A percentile compares a stretch with the other conserved stretches of the same genome.
Conservation (phyloP, 1,284 basidiomycete genomes). For the Thecaphora thlaspeos region DNA sequence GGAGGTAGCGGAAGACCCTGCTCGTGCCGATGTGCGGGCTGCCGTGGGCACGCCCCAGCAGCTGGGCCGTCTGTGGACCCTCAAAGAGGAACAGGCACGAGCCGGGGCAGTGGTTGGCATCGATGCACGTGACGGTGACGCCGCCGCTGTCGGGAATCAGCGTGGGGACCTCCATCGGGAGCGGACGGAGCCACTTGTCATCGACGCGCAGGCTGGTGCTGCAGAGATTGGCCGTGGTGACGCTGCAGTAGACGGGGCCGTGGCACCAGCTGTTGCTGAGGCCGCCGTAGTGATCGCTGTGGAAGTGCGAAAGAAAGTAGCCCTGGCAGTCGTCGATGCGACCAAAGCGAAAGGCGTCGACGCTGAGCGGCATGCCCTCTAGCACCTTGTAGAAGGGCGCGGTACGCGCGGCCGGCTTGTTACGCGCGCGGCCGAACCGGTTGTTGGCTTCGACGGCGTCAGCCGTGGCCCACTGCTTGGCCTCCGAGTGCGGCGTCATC, state of each 20-base stretch:
- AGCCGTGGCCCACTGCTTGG: constrained; percentile 46
- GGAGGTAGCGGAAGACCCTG: constrained; percentile 79
- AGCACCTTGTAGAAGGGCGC: constrained; percentile 63
- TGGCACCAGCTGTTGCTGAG: constrained; percentile 72
- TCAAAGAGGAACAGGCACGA: constrained; percentile 92
- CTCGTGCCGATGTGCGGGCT: constrained; percentile 26
- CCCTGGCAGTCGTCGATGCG: constrained; percentile 81
- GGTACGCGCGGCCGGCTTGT: constrained; percentile 17
- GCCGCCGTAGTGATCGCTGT: constrained; percentile 61
- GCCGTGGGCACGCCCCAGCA: constrained; percentile 56
- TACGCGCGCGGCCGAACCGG: constrained; percentile 27
- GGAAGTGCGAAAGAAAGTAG: constrained; percentile 71
- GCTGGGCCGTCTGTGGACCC: constrained; percentile 80
- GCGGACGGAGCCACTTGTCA: constrained; percentile 77
- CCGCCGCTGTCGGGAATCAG: constrained; percentile 79
- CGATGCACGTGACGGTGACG: constrained; percentile 86
- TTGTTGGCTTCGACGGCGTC: constrained; percentile 42
- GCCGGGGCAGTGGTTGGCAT: constrained; percentile 92
- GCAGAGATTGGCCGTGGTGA: constrained; percentile 80
- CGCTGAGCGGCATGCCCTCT: constrained; percentile 94
- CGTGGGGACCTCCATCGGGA: constrained; percentile 76
- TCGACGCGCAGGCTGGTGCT: constrained; percentile 84
- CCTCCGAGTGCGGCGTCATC: constrained; percentile 44
- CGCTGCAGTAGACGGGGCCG: constrained; percentile 91
- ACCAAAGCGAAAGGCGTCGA: constrained; percentile 92